Conservation (phyloP, 495 filamentous ascomycete genomes). For the Sabuloglossum arenarium region DNA sequence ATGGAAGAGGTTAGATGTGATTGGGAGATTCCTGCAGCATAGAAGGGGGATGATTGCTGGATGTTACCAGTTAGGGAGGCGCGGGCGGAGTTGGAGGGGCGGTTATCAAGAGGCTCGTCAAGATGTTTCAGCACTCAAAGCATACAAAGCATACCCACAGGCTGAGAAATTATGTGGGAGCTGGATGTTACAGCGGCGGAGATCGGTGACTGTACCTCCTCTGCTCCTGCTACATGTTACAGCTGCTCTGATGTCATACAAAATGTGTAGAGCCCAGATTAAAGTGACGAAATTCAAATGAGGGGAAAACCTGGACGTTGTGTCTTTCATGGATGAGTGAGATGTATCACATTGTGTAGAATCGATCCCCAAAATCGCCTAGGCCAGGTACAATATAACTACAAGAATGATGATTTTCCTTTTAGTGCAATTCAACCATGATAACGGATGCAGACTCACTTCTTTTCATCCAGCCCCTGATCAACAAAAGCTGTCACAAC, state of each 20-base stretch:
- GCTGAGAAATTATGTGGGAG: no score
- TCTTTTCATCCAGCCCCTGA: conserved; percentile 86
- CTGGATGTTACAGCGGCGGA: no score
- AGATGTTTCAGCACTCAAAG: conserved; percentile 86
- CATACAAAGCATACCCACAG: no score
- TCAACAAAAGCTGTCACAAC: conserved; percentile 97
- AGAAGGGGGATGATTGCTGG: conserved; percentile 24
- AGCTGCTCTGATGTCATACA: not conserved
- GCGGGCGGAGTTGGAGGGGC: conserved; percentile 43
- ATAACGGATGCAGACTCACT: conserved; percentile 32
- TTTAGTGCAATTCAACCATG: conserved; percentile 8
- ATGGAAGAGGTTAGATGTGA: conserved; percentile 71
- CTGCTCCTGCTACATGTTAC: not conserved
- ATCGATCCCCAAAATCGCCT: conserved; percentile 92
- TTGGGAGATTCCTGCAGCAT: conserved; percentile 26
- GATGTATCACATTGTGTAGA: conserved; percentile 57
- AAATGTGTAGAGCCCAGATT: not conserved
- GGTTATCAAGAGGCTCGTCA: conserved; percentile 60
- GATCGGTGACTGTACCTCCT: not conserved
- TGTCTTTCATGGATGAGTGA: not conserved
- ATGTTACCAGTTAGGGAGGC: conserved; percentile 68
- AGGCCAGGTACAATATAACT: conserved; percentile 94
- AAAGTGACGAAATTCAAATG: not conserved
- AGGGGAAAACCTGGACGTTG: no score
- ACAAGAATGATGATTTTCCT: conserved; percentile 10